phyloP scores from a whole-genome alignment of 2,329 filamentous ascomycete species.

The Trichoderma sp. region DNA sequence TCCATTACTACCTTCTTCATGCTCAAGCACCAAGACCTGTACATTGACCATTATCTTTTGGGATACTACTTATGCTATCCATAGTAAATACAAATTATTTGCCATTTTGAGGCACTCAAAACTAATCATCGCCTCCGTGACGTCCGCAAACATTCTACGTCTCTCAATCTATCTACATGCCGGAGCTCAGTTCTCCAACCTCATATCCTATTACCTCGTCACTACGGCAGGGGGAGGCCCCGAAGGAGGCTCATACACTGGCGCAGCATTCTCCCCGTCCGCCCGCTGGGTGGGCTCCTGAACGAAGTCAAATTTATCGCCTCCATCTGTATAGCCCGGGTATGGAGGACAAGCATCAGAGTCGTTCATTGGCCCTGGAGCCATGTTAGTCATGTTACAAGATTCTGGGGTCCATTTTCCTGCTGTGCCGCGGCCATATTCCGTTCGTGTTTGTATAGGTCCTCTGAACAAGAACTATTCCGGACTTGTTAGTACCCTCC shows the following conservation, averaged over 20 bases:
- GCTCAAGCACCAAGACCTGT: background rate
- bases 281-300: conserved; percentile 30
- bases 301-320: conserved; percentile 52
- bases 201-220: background rate
- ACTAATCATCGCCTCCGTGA: background rate
- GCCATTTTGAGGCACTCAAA: background rate
- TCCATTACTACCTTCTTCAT: background rate
- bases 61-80: background rate
- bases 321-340: conserved; percentile 45
- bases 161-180: background rate
- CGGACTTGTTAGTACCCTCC: background rate
- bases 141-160: background rate
- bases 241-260: conserved; percentile 41
- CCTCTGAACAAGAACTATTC: conserved; percentile 51
- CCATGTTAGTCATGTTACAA: conserved; percentile 41
- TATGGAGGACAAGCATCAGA: conserved; percentile 56
- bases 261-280: conserved; percentile 27
- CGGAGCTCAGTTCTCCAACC: background rate
- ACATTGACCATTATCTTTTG: background rate
- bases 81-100: background rate
- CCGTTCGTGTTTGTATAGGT: conserved; percentile 20
- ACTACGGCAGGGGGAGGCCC: conserved; percentile 45
- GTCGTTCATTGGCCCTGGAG: conserved; percentile 58
- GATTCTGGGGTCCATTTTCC: conserved; percentile 19
- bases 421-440: conserved; percentile 25